phyloP scores from a whole-genome alignment of 257 asterid genomes.

The Ligustrum vulgare region DNA sequence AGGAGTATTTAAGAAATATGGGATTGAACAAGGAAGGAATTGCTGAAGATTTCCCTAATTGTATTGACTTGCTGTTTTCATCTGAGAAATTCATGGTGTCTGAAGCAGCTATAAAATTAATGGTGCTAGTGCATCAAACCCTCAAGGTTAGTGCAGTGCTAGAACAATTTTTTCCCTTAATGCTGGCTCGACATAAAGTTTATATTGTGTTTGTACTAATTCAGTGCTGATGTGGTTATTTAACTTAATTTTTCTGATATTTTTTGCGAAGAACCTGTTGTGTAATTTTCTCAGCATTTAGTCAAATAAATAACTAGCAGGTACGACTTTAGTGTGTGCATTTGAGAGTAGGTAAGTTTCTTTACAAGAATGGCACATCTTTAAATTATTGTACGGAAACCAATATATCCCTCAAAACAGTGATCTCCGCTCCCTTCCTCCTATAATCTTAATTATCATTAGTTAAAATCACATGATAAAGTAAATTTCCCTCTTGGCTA shows the following conservation, averaged over 20 bases:
- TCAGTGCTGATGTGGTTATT: neutral
- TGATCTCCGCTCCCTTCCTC: neutral
- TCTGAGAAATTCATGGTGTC: conserved; percentile 85
- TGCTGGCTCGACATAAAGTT: neutral
- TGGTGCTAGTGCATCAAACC: conserved; percentile 86
- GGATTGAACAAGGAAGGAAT: conserved; percentile 37
- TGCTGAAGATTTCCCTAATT: conserved; percentile 42
- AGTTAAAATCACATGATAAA: neutral
- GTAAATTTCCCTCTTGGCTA: neutral
- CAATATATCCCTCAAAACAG: neutral
- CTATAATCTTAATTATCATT: neutral
- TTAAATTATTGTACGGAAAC: neutral
- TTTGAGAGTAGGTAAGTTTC: neutral
- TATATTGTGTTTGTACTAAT: neutral
- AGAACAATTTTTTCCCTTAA: neutral
- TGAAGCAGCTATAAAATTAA: conserved; percentile 66
- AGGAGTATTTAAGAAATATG: conserved; percentile 45
- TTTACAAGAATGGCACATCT: neutral
- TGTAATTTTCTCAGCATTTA: neutral
- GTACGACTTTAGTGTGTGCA: neutral
- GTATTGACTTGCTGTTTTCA: conserved; percentile 64
- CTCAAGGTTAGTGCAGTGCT: conserved; percentile 59
- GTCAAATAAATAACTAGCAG: neutral
- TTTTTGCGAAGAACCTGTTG: neutral
- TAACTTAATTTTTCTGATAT: neutral